A percentile compares a stretch with the other conserved stretches of the same genome.
Conservation (phyloP, 768 basidiomycete species). For the Hemileccinum impolitum region DNA sequence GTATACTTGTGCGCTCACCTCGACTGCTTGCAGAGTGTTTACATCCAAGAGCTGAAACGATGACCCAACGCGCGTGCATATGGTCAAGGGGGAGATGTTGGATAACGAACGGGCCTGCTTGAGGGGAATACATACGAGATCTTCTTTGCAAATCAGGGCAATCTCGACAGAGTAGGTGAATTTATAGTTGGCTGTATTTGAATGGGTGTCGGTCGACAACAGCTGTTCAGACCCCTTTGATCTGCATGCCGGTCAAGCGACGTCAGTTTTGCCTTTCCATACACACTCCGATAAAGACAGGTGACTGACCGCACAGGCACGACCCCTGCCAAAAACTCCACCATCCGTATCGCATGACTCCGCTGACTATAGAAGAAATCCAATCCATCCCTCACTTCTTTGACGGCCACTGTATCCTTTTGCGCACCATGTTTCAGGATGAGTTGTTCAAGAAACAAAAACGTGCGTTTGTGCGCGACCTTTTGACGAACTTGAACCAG, state of each 20-base stretch:
- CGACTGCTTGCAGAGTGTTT: slow-evolving; percentile 76
- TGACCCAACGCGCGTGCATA: slow-evolving; percentile 91
- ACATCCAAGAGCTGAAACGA: slow-evolving; percentile 91
- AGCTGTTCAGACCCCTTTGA: slow-evolving; percentile 94
- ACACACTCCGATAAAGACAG: not conserved
- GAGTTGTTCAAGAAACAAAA: slow-evolving; percentile 94
- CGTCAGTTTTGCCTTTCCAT: not conserved
- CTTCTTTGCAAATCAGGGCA: slow-evolving; percentile 95
- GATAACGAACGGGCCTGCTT: slow-evolving; percentile 79
- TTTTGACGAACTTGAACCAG: slow-evolving; percentile 99
- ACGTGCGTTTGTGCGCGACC: slow-evolving; percentile 96
- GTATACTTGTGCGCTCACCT: slow-evolving; percentile 73
- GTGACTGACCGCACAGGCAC: slow-evolving; percentile 77
- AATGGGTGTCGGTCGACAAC: slow-evolving; percentile 88
- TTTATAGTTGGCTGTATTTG: slow-evolving; percentile 92
- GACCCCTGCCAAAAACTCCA: slow-evolving; percentile 84
- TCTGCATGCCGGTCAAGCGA: slow-evolving; percentile 35
- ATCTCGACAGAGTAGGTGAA: slow-evolving; percentile 98
- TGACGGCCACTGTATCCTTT: slow-evolving; percentile 91
- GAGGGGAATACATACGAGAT: slow-evolving; percentile 84
- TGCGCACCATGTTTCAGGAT: slow-evolving; percentile 96
- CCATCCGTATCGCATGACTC: slow-evolving; percentile 94
- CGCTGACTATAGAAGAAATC: slow-evolving; percentile 95
- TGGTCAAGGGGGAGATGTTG: slow-evolving; percentile 84
- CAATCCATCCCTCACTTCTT: slow-evolving; percentile 90